Percentiles rank a stretch among this genome's conserved stretches.
Evolutionary conservation across 441 rosid genomes (phyloP).

Genomic region (Dalechampia spathulata): DNA sequence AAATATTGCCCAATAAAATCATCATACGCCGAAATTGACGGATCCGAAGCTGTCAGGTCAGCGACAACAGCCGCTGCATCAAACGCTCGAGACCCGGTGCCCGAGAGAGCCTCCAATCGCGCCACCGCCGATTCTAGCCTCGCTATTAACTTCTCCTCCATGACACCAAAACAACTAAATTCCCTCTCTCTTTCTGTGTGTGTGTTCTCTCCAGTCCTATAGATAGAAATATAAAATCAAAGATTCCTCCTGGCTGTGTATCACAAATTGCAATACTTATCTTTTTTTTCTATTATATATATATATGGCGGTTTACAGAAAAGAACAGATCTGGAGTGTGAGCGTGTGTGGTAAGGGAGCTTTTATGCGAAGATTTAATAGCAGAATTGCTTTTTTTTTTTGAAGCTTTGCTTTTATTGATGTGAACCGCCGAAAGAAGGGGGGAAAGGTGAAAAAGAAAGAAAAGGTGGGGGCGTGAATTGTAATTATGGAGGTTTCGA

Average conservation of each 20-base stretch:
- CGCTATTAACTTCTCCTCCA: slow-evolving; percentile 73
- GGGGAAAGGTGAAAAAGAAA: too few relatives aligned
- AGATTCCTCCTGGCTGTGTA: too few relatives aligned
- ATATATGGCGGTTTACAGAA: too few relatives aligned
- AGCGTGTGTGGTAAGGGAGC: background rate
- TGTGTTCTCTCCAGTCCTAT: too few relatives aligned
- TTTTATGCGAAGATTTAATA: background rate
- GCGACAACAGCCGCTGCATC: slow-evolving; percentile 4
- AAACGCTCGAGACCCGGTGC: slow-evolving; percentile 8
- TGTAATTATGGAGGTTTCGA: too few relatives aligned
- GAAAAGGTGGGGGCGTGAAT: too few relatives aligned
- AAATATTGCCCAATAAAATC: slow-evolving; percentile 51
- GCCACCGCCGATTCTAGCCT: slow-evolving; percentile 79
- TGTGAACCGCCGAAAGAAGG: background rate
- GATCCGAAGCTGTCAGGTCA: slow-evolving; percentile 42
- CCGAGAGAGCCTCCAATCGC: slow-evolving; percentile 58
- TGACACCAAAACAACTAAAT: background rate
- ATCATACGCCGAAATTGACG: slow-evolving; percentile 66
- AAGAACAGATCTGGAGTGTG: slow-evolving; percentile 26
- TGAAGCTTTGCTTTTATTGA: background rate
- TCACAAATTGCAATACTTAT: too few relatives aligned
- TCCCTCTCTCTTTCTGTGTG: background rate
- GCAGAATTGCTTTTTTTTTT: too few relatives aligned
- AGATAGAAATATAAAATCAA: too few relatives aligned
- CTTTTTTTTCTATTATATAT: too few relatives aligned